Evolutionary conservation across 1,284 basidiomycete genomes (phyloP).

Genomic region (Hymenochaete sp.): DNA sequence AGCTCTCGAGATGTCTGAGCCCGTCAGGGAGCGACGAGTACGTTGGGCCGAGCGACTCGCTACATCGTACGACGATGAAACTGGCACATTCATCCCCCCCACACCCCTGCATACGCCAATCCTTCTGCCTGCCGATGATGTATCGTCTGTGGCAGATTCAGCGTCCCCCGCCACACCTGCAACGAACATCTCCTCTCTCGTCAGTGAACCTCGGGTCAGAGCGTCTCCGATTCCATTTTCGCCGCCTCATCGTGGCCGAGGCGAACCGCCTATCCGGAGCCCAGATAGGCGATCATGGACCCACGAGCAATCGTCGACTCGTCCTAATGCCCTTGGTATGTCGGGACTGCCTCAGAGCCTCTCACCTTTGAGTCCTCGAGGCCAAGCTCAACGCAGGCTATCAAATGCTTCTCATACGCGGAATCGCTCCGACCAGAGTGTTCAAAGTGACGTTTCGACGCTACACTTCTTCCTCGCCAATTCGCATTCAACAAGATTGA

Average conservation of each 20-base stretch:
- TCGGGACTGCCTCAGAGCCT: background rate
- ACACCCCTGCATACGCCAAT: slow-evolving; percentile 8
- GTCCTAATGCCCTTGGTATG: background rate
- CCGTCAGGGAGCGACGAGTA: slow-evolving; percentile 15
- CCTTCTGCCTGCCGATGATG: slow-evolving; percentile 4
- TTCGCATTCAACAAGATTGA: background rate
- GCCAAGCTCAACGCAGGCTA: no score
- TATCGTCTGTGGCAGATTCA: slow-evolving; percentile 15
- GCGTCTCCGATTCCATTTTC: background rate
- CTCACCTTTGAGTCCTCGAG: background rate
- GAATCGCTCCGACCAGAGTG: no score
- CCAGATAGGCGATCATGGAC: slow-evolving; percentile 1
- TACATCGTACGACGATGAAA: background rate
- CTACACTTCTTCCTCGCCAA: slow-evolving; percentile 5
- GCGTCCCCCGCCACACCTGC: slow-evolving; percentile 12
- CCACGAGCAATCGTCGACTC: background rate
- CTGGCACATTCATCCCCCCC: slow-evolving; percentile 7
- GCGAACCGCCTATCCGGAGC: slow-evolving; percentile 4
- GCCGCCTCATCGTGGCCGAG: background rate
- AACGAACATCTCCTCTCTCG: slow-evolving; percentile 1
- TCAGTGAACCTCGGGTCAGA: background rate
- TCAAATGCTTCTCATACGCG: no score
- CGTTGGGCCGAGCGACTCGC: slow-evolving; percentile 11
- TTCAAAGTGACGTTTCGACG: no score
- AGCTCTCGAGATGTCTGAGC: background rate